phyloP scores from a whole-genome alignment of 495 filamentous ascomycete species.

The Trypethelium eluteriae region DNA sequence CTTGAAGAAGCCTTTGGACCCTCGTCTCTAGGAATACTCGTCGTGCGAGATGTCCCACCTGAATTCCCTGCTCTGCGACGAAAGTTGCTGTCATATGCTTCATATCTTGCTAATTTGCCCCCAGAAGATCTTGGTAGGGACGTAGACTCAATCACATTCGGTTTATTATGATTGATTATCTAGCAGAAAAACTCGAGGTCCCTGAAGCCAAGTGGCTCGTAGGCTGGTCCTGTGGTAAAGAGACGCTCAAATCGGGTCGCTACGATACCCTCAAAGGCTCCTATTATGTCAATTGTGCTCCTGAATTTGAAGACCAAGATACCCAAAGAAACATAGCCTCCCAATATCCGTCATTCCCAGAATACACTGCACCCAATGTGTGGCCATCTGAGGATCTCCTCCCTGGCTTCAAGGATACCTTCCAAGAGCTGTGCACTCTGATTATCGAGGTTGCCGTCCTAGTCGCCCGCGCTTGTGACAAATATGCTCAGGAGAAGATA shows the following conservation, averaged over 20 bases:
- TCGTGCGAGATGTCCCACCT: constrained; percentile 74
- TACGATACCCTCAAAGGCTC: constrained; percentile 92
- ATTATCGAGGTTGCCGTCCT: constrained; percentile 85
- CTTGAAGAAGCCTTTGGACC: constrained; percentile 87
- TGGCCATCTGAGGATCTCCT: constrained; percentile 66
- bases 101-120: constrained; percentile 79
- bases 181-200: constrained; percentile 54
- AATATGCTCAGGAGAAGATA: constrained; percentile 71
- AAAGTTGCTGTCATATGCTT: constrained; percentile 74
- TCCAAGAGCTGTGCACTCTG: constrained; percentile 69
- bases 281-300: constrained; percentile 90
- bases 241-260: constrained; percentile 81
- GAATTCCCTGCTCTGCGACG: constrained; percentile 62
- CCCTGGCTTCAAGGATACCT: constrained; percentile 61
- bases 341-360: constrained; percentile 44
- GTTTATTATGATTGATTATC: neutral
- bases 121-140: constrained; percentile 59
- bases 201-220: constrained; percentile 53
- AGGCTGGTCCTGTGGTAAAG: constrained; percentile 81
- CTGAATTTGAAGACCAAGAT: constrained; percentile 24
- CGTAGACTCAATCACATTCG: neutral
- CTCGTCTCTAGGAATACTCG: constrained; percentile 80
- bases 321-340: constrained; percentile 19
- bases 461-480: constrained; percentile 81
- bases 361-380: constrained; percentile 68